These are phyloP conservation scores for Erodium moschatum DNA, from an alignment of 441 rosid genomes.

Conservation along the genomic window DNA sequence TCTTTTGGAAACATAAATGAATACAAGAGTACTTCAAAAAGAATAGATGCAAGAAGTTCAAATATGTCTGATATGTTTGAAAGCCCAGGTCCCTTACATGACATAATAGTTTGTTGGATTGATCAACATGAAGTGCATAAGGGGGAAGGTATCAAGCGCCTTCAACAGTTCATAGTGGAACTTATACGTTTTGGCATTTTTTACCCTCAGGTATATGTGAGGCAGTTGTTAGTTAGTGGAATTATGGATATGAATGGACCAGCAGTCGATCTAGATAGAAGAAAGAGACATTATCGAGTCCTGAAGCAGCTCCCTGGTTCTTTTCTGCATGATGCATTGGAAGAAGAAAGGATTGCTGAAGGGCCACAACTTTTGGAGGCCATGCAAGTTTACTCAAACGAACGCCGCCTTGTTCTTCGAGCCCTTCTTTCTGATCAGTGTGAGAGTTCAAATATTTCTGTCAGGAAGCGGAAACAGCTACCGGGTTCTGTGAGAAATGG, in stretches of 20 bases:
- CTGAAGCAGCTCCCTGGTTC: conserved; percentile 77
- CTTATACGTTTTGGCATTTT: conserved; percentile 79
- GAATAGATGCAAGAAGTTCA: conserved; percentile 20
- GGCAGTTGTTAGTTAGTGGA: conserved; percentile 90
- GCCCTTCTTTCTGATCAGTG: conserved; percentile 34
- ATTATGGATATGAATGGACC: conserved; percentile 55
- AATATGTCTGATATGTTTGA: conserved; percentile 51
- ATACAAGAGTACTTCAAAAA: conserved; percentile 24
- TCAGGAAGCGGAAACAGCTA: conserved; percentile 40
- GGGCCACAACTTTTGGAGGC: conserved; percentile 54
- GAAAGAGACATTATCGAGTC: conserved; percentile 67
- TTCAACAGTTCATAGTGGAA: conserved; percentile 74
- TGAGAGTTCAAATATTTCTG: conserved; percentile 27
- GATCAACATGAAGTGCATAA: conserved; percentile 87
- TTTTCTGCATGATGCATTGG: conserved; percentile 51
- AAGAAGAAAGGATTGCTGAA: conserved; percentile 60
- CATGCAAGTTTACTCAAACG: conserved; percentile 66
- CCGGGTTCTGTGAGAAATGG: conserved; percentile 29
- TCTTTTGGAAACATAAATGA: conserved; percentile 31
- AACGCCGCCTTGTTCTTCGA: conserved; percentile 66
- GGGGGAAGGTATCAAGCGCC: conserved; percentile 65
- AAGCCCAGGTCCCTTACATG: conserved; percentile 93
- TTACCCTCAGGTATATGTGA: conserved; percentile 81
- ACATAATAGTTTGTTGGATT: conserved; percentile 91
- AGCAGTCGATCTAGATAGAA: conserved; percentile 41